Evolutionary conservation across 1,139 yeast genomes (phyloP).

Genomic region (Saccharomyces uvarum): DNA sequence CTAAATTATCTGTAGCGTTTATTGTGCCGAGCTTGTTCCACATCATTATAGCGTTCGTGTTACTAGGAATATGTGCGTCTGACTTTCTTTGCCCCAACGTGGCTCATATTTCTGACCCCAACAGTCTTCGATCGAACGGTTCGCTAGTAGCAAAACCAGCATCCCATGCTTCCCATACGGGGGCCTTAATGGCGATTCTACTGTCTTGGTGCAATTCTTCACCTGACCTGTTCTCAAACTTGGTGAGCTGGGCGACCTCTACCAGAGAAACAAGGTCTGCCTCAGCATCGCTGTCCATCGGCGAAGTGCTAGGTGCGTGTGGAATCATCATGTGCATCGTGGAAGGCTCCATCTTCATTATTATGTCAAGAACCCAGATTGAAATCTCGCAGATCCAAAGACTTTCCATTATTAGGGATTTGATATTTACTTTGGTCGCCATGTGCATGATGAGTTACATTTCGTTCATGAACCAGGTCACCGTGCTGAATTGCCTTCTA

Average conservation of each 20-base stretch:
- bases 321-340: slow-evolving; percentile 33
- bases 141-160: slow-evolving; percentile 1
- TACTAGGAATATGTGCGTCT: slow-evolving; percentile 31
- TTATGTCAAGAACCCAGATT: slow-evolving; percentile 21
- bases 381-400: slow-evolving; percentile 18
- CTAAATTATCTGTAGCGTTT: slow-evolving; percentile 15
- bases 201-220: slow-evolving; percentile 90
- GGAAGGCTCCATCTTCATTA: slow-evolving; percentile 28
- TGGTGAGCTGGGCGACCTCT: slow-evolving; percentile 37
- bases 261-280: slow-evolving; percentile 50
- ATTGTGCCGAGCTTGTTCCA: slow-evolving; percentile 21
- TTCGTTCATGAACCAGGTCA: slow-evolving; percentile 20
- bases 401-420: slow-evolving; percentile 21
- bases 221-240: slow-evolving; percentile 83
- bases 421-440: slow-evolving; percentile 22
- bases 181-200: slow-evolving; percentile 34
- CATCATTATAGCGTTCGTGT: slow-evolving; percentile 22
- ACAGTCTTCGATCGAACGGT: slow-evolving; percentile 6
- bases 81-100: slow-evolving; percentile 32
- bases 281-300: slow-evolving; percentile 65
- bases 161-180: slow-evolving; percentile 10
- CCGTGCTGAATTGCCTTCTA: slow-evolving; percentile 22
- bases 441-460: slow-evolving; percentile 22
- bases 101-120: slow-evolving; percentile 23
- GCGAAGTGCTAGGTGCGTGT: slow-evolving; percentile 52